phyloP scores from a whole-genome alignment of 306 rosid genomes.

The Vicia faba region DNA sequence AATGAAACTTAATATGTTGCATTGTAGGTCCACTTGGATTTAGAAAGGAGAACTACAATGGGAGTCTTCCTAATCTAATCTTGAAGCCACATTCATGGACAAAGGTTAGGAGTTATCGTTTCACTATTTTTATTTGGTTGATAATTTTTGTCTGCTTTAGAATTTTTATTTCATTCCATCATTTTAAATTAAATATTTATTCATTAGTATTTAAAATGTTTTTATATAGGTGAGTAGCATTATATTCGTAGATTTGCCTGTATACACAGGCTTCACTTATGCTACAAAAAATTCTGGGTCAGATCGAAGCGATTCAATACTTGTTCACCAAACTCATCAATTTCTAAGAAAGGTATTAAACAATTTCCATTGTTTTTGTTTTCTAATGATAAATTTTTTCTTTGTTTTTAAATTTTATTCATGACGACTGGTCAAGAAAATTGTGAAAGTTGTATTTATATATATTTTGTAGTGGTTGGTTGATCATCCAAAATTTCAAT shows the following conservation, averaged over 20 bases:
- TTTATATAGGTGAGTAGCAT: constrained; percentile 51
- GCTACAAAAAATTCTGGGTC: constrained; percentile 34
- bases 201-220: neutral
- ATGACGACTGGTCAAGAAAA: neutral
- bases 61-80: constrained; percentile 53
- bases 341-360: constrained; percentile 57
- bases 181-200: neutral
- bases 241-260: constrained; percentile 67
- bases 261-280: constrained; percentile 74
- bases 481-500: constrained; percentile 56
- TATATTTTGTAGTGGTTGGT: constrained; percentile 65
- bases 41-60: constrained; percentile 43
- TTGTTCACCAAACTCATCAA: constrained; percentile 45
- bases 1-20: neutral
- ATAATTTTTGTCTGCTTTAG: neutral
- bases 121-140: too few relatives aligned
- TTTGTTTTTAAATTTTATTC: neutral
- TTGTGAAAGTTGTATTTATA: neutral
- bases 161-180: constrained; percentile 2
- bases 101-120: constrained; percentile 42
- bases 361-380: neutral
- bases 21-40: constrained; percentile 63
- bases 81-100: constrained; percentile 67
- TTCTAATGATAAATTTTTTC: constrained; percentile 1
- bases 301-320: constrained; percentile 41